phyloP scores from a whole-genome alignment of 164 flowering plant species.

The Vitis rupestris region DNA sequence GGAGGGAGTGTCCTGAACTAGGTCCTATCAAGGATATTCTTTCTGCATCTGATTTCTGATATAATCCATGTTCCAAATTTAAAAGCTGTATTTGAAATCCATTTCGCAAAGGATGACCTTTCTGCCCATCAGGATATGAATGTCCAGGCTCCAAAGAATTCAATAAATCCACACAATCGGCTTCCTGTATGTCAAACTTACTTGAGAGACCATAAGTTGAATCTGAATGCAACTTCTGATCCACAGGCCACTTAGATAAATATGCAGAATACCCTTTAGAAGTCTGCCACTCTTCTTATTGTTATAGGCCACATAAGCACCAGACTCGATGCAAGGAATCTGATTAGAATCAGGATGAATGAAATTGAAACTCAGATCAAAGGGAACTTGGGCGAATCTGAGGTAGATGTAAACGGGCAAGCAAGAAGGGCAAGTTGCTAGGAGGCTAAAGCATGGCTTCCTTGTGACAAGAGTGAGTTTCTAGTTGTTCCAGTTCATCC shows the following conservation, averaged over 20 bases:
- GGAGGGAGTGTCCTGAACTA: too few relatives aligned
- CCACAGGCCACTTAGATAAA: slow-evolving; percentile 41
- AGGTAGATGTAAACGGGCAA: too few relatives aligned
- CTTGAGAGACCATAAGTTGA: slow-evolving; percentile 21
- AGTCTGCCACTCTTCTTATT: slow-evolving; percentile 15
- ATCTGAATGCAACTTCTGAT: slow-evolving; percentile 37
- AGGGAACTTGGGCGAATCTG: too few relatives aligned
- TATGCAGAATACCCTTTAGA: slow-evolving; percentile 34
- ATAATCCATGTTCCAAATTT: slow-evolving; percentile 20
- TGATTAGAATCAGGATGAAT: too few relatives aligned
- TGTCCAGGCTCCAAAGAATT: slow-evolving; percentile 15
- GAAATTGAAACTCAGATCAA: too few relatives aligned
- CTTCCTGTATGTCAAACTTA: slow-evolving; percentile 21
- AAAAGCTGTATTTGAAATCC: slow-evolving; percentile 22
- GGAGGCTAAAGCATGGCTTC: too few relatives aligned
- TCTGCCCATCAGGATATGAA: slow-evolving; percentile 23
- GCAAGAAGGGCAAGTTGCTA: too few relatives aligned
- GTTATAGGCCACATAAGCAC: too few relatives aligned
- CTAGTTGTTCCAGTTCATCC: too few relatives aligned
- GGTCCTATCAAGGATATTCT: neutral
- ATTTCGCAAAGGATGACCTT: slow-evolving; percentile 23
- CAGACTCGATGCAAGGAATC: too few relatives aligned
- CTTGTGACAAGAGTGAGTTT: too few relatives aligned
- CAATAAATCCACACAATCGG: slow-evolving; percentile 12
- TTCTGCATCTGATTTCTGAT: slow-evolving; percentile 6